Base-by-base conservation (phyloP, 2,329 filamentous ascomycete species). In the Cryphonectria nitschkei region DNA sequence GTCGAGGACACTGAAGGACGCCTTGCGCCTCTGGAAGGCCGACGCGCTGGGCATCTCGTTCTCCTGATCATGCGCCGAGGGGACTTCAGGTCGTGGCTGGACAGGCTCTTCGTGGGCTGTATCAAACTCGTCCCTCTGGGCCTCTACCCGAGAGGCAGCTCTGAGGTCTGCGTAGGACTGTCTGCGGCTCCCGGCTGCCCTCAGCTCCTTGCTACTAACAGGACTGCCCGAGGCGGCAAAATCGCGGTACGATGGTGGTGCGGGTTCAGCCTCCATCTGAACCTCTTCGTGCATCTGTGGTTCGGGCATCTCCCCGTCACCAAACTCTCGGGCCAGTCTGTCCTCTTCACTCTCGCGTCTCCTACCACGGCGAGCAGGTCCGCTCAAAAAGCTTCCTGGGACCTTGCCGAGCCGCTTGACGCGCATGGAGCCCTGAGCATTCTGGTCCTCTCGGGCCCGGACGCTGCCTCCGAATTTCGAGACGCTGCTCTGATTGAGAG, bases 351-450 rank as follows among this genome's bases (percentile, higher is more conserved):
- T 92, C 76, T 79, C 87, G 70, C 89, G 84, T 74, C 90, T 86
- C 73, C 92, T 87, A 37, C 93, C 93, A 75, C 94, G 86, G 68
- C 93, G 88, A 29, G 93, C 92, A 39, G 93, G 93, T 0, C 92
- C 93, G 75, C 92, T 94, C 32, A 96, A 83, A 74, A 95, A 95
- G 72, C 89, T 92, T 0, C 93, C 93, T 2, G 91, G 88, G 9
- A 92, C 85, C 79, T 93, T 93, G 22, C 91, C 91, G 19, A 93
- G 88, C 72, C 93, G 86, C 81, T 95, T 95, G 71, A 95, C 84
- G 6, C 93, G 88, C 85, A 94, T 88, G 0, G 93, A 94, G 75
- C 91, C 90, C 72, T 93, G 92, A 1, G 89, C 82, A 19, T 88
- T 90, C 46, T 83, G 81, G 46, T 92, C 90, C 34, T 94, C 91